Conservation (phyloP, 768 basidiomycete genomes). For the Cystofilobasidium ferigula region DNA sequence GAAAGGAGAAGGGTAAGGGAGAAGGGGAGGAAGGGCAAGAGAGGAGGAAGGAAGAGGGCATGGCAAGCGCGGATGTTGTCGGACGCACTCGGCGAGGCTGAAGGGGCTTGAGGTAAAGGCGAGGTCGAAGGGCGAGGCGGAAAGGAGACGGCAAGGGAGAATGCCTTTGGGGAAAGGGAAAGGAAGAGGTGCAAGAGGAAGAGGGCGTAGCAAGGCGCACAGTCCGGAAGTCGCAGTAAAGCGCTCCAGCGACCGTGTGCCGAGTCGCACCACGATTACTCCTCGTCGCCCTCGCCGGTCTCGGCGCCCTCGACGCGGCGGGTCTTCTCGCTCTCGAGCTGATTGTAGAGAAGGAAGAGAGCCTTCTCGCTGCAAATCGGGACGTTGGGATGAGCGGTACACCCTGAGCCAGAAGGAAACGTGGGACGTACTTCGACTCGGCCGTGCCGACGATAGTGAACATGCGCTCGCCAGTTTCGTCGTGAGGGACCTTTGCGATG, state of each 20-base stretch:
- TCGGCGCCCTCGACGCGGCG: constrained; percentile 28
- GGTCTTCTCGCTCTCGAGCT: constrained; percentile 66
- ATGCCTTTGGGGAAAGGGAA: too few species aligned
- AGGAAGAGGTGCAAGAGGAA: too few species aligned
- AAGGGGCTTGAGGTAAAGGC: too few species aligned
- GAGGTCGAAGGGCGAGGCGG: too few species aligned
- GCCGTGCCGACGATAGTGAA: constrained; percentile 93
- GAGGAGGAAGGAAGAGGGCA: too few species aligned
- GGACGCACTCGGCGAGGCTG: too few species aligned
- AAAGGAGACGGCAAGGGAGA: too few species aligned
- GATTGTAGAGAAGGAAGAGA: constrained; percentile 79
- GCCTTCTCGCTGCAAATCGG: constrained; percentile 91
- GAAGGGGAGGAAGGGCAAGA: too few species aligned
- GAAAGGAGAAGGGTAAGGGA: too few species aligned
- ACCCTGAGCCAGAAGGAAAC: not conserved
- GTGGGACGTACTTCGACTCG: constrained; percentile 24
- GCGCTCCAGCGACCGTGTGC: constrained; percentile 21
- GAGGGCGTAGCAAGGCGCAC: not conserved
- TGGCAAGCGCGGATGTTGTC: too few species aligned
- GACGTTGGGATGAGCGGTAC: not conserved
- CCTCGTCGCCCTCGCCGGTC: constrained; percentile 13
- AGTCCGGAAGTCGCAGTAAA: not conserved
- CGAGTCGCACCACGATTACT: constrained; percentile 23
- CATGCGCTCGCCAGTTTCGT: constrained; percentile 98
- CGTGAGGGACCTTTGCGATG: constrained; percentile 98